Base-by-base conservation (phyloP, 371 early-diverging fungal species). In the Syncephalastrum monosporum region DNA sequence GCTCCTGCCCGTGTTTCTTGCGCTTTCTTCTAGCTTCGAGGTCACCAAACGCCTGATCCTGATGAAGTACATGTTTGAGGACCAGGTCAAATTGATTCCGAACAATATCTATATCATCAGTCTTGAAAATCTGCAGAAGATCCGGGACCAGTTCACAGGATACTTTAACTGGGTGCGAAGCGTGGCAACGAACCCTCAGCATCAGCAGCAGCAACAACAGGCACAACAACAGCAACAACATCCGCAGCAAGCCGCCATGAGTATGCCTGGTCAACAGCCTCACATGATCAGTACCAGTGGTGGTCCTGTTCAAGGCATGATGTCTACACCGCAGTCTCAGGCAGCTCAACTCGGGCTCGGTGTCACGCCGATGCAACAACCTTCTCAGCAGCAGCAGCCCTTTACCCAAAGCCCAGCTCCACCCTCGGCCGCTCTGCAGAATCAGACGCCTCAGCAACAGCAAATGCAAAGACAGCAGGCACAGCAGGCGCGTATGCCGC, bases 21-120 rank as follows among this genome's bases (percentile, higher is more conserved):
- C 77, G 0, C 44, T 81, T 16, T 74, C 80, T 2, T 49, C 45
- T 42, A 77, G 70, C 47, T 50, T 59, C n/a, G 81, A 79, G 42
- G 79, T 82, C 4, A 75, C 81, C 5, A 47, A 67, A 23, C 68
- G 80, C 3, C 57, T 84, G 17, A 79, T 82, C 25, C 54, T 81
- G 54, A 79, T 84, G 82, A 85, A 85, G 58, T 75, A 76, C 52
- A 74, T 82, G 77, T 79, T 82, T 62, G 75, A 85, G 56, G 83
- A 82, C 52, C 85, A 85, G 53, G 57, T 79, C n/a, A 72, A 72
- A 1, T 52, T 68, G 12, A 51, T 82, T 12, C 64, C 69, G 24
- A 78, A 79, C 29, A 71, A 77, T 24, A 69, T 71, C 19, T 85
- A 65, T 51, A 67, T 77, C 8, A 72, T 85, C 19, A 71, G 64